Evolutionary conservation across 441 rosid genomes (phyloP).

Genomic region (Erodium moschatum): DNA sequence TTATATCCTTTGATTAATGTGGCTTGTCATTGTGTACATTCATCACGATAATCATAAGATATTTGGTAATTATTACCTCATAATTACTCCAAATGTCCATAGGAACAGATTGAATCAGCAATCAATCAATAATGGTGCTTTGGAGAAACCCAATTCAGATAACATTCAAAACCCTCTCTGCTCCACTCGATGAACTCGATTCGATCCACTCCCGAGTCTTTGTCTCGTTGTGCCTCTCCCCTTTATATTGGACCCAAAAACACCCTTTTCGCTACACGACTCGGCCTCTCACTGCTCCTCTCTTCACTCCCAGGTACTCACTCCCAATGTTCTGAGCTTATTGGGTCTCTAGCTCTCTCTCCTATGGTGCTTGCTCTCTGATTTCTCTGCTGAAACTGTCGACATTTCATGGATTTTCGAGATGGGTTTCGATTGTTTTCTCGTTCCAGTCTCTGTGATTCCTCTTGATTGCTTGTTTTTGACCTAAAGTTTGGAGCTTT

Average conservation of each 20-base stretch:
- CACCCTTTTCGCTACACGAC: not conserved
- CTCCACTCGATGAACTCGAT: not conserved
- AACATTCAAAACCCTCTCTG: not conserved
- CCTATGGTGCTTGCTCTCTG: too few species aligned
- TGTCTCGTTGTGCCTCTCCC: not conserved
- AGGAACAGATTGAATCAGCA: not conserved
- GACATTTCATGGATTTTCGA: not conserved
- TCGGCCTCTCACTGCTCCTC: not conserved
- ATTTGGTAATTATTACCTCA: not conserved
- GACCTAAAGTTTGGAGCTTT: not conserved
- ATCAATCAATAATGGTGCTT: not conserved
- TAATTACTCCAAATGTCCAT: not conserved
- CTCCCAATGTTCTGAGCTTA: not conserved
- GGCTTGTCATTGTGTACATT: not conserved
- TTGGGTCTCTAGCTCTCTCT: not conserved
- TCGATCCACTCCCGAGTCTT: not conserved
- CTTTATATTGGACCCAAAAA: conserved; percentile 4
- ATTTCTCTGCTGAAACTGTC: too few species aligned
- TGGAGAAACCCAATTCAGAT: not conserved
- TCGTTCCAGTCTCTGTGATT: not conserved
- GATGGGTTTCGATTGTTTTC: not conserved
- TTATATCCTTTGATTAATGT: too few species aligned
- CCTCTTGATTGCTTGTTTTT: not conserved
- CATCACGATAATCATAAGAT: too few species aligned
- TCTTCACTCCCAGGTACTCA: conserved; percentile 1